phyloP scores from a whole-genome alignment of 768 basidiomycete species.

The Pulveroboletus sp. region DNA sequence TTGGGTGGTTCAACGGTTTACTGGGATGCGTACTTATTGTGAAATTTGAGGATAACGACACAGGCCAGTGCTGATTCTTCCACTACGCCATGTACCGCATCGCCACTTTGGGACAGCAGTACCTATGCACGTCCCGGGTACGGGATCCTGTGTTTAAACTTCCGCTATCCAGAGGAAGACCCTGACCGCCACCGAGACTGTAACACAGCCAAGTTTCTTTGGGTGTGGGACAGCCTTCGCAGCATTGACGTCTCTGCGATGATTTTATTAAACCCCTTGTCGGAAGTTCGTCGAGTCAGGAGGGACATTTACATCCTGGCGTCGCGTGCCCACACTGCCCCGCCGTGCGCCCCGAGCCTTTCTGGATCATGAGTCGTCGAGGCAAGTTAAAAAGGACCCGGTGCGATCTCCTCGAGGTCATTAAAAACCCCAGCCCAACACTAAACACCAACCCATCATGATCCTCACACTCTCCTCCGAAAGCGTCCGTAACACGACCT shows the following conservation, averaged over 20 bases:
- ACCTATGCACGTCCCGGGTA: too few relatives aligned
- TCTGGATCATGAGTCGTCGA: not conserved
- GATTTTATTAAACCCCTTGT: not conserved
- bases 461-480: slow-evolving; percentile 26
- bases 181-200: not conserved
- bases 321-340: not conserved
- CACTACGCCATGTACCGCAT: too few relatives aligned
- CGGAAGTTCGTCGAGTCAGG: not conserved
- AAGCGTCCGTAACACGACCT: slow-evolving; percentile 24
- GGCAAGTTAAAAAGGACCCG: slow-evolving; percentile 4
- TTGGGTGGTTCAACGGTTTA: too few relatives aligned
- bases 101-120: too few relatives aligned
- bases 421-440: not conserved
- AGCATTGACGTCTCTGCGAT: not conserved
- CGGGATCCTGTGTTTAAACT: too few relatives aligned
- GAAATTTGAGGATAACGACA: too few relatives aligned
- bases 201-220: not conserved
- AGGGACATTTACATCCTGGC: not conserved
- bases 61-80: too few relatives aligned
- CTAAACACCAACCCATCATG: slow-evolving; percentile 10
- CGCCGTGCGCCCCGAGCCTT: not conserved
- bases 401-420: too few relatives aligned
- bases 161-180: not conserved
- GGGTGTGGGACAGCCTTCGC: too few relatives aligned
- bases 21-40: too few relatives aligned